A percentile compares a stretch with the other conserved stretches of the same genome.
Evolutionary conservation across 1,139 yeast genomes (phyloP).

Genomic region (Ashbya aceris): DNA sequence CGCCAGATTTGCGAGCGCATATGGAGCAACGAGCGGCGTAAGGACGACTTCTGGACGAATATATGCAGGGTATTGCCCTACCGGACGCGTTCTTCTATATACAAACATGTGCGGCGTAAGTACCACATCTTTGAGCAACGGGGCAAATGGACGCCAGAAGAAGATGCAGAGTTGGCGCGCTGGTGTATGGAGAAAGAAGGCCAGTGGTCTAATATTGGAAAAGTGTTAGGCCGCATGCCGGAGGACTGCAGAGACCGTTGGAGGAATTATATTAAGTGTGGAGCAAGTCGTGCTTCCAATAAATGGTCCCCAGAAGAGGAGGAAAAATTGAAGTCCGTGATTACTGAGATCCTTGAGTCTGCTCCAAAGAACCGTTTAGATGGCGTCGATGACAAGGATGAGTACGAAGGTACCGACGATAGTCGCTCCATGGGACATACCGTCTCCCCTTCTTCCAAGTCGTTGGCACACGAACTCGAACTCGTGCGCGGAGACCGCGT

Average conservation of each 20-base stretch:
- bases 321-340: slow-evolving; percentile 45
- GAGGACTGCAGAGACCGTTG: slow-evolving; percentile 95
- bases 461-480: slow-evolving; percentile 1
- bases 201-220: slow-evolving; percentile 80
- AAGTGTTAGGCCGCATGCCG: slow-evolving; percentile 81
- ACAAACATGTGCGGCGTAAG: slow-evolving; percentile 83
- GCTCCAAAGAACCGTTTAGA: slow-evolving; percentile 13
- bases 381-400: slow-evolving; percentile 21
- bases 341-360: slow-evolving; percentile 34
- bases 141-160: slow-evolving; percentile 82
- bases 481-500: slow-evolving; percentile 2
- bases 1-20: slow-evolving; percentile 70
- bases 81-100: slow-evolving; percentile 78
- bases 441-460: background rate
- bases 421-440: slow-evolving; percentile 9
- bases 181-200: slow-evolving; percentile 62
- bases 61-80: slow-evolving; percentile 70
- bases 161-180: slow-evolving; percentile 56
- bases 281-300: slow-evolving; percentile 58
- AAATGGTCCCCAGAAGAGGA: slow-evolving; percentile 80
- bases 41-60: slow-evolving; percentile 84
- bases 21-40: slow-evolving; percentile 77
- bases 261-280: slow-evolving; percentile 92
- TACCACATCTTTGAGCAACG: slow-evolving; percentile 80
- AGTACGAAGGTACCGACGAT: slow-evolving; percentile 19